These are phyloP conservation scores for Monoraphidium neglectum DNA, from an alignment of 139 green algal species.

Conservation along the genomic window DNA sequence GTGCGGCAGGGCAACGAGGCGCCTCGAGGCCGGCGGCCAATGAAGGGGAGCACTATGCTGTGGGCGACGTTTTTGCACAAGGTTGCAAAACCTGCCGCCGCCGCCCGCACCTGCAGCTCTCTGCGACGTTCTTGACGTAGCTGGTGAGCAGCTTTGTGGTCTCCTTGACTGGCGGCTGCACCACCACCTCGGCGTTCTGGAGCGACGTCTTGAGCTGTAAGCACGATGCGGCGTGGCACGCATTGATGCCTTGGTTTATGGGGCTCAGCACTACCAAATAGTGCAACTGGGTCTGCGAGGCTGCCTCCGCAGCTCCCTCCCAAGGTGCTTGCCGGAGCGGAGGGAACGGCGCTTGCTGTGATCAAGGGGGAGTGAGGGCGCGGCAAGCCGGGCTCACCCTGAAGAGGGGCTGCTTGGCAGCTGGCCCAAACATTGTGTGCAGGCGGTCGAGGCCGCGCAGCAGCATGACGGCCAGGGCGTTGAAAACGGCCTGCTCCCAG, in stretches of 20 bases:
- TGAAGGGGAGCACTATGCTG: too few species aligned
- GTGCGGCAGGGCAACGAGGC: too few species aligned
- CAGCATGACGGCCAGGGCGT: conserved; percentile 80
- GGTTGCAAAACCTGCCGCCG: too few species aligned
- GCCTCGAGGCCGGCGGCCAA: too few species aligned
- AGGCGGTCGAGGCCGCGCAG: conserved; percentile 67
- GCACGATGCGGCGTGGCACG: too few species aligned
- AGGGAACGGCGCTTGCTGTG: too few species aligned
- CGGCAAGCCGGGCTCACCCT: conserved; percentile 28
- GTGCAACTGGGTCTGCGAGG: too few species aligned
- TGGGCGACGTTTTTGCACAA: too few species aligned
- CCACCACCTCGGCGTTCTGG: conserved; percentile 75
- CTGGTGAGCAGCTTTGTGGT: conserved; percentile 25
- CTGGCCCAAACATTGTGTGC: conserved; percentile 32
- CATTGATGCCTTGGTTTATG: too few species aligned
- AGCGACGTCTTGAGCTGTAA: conserved; percentile 75
- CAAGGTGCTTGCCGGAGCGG: too few species aligned
- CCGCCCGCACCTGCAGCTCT: conserved; percentile 5
- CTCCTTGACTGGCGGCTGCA: conserved; percentile 80
- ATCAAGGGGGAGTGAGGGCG: not conserved
- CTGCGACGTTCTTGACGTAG: conserved; percentile 31
- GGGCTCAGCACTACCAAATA: too few species aligned
- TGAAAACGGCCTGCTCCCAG: conserved; percentile 89
- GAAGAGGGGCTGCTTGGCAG: conserved; percentile 42
- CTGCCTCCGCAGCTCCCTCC: too few species aligned